Conservation (phyloP, 768 basidiomycete species). For the Mycena polygramma region DNA sequence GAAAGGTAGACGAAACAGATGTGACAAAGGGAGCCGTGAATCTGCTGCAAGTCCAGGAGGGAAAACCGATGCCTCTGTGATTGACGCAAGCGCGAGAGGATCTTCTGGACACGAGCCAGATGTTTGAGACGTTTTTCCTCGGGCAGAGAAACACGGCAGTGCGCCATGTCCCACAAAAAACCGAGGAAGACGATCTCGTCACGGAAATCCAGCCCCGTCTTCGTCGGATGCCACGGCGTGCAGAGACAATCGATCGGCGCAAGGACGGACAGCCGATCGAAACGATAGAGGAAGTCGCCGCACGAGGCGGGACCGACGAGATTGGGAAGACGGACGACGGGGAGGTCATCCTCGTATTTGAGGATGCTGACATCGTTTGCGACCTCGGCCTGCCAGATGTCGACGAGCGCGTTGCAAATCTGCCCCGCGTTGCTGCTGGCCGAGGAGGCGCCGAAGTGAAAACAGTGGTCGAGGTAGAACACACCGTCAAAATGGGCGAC, state of each 20-base stretch:
- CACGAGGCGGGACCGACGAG: neutral
- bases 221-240: slow-evolving; percentile 43
- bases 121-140: slow-evolving; percentile 44
- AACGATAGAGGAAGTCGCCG: slow-evolving; percentile 15
- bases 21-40: slow-evolving; percentile 13
- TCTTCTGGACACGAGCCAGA: neutral
- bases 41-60: neutral
- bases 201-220: slow-evolving; percentile 40
- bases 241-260: slow-evolving; percentile 31
- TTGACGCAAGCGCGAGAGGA: neutral
- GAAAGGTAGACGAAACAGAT: neutral
- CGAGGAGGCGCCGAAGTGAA: slow-evolving; percentile 33
- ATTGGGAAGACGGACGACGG: neutral
- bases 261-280: slow-evolving; percentile 31
- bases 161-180: slow-evolving; percentile 46
- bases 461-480: slow-evolving; percentile 39
- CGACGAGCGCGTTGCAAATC: slow-evolving; percentile 33
- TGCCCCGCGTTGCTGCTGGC: slow-evolving; percentile 40
- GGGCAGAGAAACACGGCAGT: slow-evolving; percentile 41
- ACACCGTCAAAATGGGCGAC: slow-evolving; percentile 19
- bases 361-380: neutral
- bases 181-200: slow-evolving; percentile 41
- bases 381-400: slow-evolving; percentile 18
- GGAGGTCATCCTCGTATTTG: slow-evolving; percentile 38
- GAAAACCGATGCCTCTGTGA: neutral